Evolutionary conservation across 148 eudicot species (phyloP), one percentile per base, ranked within the genome.

Genomic region (Heliosperma pusillum): DNA sequence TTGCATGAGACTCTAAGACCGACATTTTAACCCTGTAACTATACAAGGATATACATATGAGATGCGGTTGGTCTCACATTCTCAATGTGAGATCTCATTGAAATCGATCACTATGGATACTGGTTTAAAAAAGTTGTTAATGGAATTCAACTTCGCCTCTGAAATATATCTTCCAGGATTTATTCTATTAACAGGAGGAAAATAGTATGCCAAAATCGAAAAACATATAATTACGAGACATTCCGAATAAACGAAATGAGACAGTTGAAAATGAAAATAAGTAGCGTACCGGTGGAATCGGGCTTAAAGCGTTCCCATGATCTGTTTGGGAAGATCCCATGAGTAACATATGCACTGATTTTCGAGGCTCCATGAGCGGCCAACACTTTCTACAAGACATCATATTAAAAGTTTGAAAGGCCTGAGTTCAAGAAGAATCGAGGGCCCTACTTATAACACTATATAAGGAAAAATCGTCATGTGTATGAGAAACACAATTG

Each of bases 321-420:
- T 75, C 79, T 80, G 75, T 92, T 90, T 2, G 98, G 98, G 78
- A 95, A 95, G 62, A 95, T 92, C 57, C 98, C 98, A 82, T 95
- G 98, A 0, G 98, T 92, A 72, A 95, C 98, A 69, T 95, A 95
- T 29, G 98, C 98, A 87, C 98, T 95, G 77, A 95, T 81, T 77
- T 88, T 95, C 22, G 87, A 66, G 56, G 98, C 98, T 82, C 98
- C 98, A 74, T 95, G 98, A 81, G 91, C 91, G 42, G 98, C 98
- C 89, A 95, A 66, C 73, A 95, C 86, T 92, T 95, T 95, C 98
- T 95, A 66, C 7, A 79, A 52, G 60, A 74, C 26, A 68, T 6
- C 33, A 50, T 55, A 71, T 27, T 50, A 50, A 12, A 66, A 11
- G 36, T n/a, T 33, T 8, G 19, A 50, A 11, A 47, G 53, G 17